Conservation (phyloP, 1,284 basidiomycete species). For the Vanrija pseudolonga region DNA sequence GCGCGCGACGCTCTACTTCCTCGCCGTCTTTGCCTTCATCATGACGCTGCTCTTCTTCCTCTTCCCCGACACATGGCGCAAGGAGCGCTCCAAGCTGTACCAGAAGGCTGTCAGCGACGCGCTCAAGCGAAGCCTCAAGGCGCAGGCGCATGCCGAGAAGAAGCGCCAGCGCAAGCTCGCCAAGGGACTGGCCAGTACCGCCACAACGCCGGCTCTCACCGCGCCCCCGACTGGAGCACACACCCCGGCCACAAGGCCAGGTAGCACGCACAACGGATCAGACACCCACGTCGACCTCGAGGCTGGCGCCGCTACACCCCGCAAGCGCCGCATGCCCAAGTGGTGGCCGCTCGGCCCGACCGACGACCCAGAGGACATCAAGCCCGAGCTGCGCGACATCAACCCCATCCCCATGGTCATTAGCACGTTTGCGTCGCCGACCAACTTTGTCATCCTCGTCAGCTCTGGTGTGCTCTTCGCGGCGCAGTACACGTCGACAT, state of each 20-base stretch:
- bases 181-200: constrained; percentile 24
- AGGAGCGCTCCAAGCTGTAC: constrained; percentile 72
- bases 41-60: constrained; percentile 61
- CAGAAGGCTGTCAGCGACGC: constrained; percentile 55
- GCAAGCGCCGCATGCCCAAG: too few relatives aligned
- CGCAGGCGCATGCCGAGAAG: constrained; percentile 25
- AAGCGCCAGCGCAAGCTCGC: constrained; percentile 27
- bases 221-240: not conserved
- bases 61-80: constrained; percentile 76
- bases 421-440: constrained; percentile 58
- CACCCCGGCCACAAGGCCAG: not conserved
- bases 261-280: not conserved
- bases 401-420: constrained; percentile 65
- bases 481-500: constrained; percentile 62
- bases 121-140: constrained; percentile 36
- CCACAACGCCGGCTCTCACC: constrained; percentile 30
- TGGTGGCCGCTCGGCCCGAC: constrained; percentile 1
- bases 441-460: constrained; percentile 65
- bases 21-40: constrained; percentile 61
- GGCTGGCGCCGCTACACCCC: not conserved
- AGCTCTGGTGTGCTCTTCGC: constrained; percentile 69
- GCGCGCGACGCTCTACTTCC: constrained; percentile 77
- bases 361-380: constrained; percentile 50
- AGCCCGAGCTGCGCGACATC: constrained; percentile 63
- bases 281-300: not conserved